Conservation (phyloP, 139 green algal genomes). For the Pseudopediastrum boryanum region DNA sequence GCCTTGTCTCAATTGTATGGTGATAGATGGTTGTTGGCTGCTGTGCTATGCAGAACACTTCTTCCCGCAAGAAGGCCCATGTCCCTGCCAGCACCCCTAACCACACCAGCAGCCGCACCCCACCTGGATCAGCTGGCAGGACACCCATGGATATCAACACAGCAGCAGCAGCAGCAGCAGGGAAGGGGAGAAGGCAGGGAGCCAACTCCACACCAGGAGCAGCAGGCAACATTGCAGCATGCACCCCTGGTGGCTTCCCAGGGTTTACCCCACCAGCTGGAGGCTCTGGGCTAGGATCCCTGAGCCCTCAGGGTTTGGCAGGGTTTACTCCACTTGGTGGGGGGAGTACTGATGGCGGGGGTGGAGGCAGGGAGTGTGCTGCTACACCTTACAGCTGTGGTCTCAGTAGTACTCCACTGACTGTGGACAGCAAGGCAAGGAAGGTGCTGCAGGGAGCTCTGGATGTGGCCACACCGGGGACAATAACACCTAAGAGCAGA, state of each 20-base stretch:
- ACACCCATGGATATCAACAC: not conserved
- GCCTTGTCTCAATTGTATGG: no score
- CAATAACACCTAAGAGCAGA: no score
- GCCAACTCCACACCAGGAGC: no score
- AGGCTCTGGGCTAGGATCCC: not conserved
- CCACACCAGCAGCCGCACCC: slow-evolving; percentile 5
- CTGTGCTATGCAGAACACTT: no score
- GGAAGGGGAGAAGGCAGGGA: no score
- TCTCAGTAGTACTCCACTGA: no score
- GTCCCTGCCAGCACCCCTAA: not conserved
- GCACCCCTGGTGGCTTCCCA: slow-evolving; percentile 24
- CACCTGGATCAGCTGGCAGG: no score
- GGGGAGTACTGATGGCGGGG: not conserved
- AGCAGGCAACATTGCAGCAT: no score
- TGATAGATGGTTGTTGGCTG: no score
- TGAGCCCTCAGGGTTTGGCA: not conserved
- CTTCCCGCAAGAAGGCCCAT: no score
- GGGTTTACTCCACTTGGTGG: not conserved
- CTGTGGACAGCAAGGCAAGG: slow-evolving; percentile 6
- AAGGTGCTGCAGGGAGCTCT: slow-evolving; percentile 19
- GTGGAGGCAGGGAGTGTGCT: not conserved
- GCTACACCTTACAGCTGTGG: no score
- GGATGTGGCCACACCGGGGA: slow-evolving; percentile 8
- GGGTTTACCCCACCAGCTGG: slow-evolving; percentile 16
- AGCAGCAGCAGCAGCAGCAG: no score